phyloP scores from a whole-genome alignment of 2,329 filamentous ascomycete species.

The Alternaria triticina region DNA sequence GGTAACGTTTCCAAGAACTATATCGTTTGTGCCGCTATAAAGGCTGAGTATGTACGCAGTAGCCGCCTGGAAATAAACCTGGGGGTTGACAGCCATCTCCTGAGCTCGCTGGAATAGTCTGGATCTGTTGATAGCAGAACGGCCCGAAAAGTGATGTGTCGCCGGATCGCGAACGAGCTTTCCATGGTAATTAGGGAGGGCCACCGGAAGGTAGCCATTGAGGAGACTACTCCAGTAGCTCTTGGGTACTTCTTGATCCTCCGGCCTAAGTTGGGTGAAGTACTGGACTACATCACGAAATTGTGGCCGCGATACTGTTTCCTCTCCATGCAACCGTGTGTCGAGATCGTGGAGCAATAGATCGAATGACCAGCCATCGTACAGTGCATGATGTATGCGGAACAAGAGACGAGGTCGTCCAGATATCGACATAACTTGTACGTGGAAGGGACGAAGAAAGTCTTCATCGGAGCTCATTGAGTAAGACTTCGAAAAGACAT shows the following conservation, averaged over 20 bases:
- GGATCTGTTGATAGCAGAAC: slow-evolving; percentile 24
- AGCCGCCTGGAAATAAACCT: slow-evolving; percentile 78
- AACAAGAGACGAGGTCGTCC: slow-evolving; percentile 46
- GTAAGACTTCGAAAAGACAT: slow-evolving; percentile 51
- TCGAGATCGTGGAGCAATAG: slow-evolving; percentile 73
- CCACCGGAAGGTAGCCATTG: slow-evolving; percentile 59
- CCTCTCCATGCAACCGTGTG: slow-evolving; percentile 52
- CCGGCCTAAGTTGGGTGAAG: slow-evolving; percentile 41
- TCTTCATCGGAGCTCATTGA: slow-evolving; percentile 45
- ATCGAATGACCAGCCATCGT: slow-evolving; percentile 93
- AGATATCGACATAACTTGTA: slow-evolving; percentile 59
- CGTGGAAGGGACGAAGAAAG: slow-evolving; percentile 64
- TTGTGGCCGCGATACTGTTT: slow-evolving; percentile 55
- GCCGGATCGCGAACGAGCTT: slow-evolving; percentile 15
- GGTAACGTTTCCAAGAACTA: slow-evolving; percentile 78
- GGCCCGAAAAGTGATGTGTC: slow-evolving; percentile 22
- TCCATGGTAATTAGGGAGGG: slow-evolving; percentile 66
- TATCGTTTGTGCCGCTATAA: slow-evolving; percentile 69
- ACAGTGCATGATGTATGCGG: slow-evolving; percentile 80
- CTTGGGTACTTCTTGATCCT: neutral
- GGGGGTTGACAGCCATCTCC: slow-evolving; percentile 61
- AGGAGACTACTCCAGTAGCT: slow-evolving; percentile 76
- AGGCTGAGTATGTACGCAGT: slow-evolving; percentile 69
- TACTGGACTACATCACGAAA: slow-evolving; percentile 67
- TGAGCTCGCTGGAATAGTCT: slow-evolving; percentile 25